Conservation (phyloP, 306 rosid genomes). For the Quercus suber region DNA sequence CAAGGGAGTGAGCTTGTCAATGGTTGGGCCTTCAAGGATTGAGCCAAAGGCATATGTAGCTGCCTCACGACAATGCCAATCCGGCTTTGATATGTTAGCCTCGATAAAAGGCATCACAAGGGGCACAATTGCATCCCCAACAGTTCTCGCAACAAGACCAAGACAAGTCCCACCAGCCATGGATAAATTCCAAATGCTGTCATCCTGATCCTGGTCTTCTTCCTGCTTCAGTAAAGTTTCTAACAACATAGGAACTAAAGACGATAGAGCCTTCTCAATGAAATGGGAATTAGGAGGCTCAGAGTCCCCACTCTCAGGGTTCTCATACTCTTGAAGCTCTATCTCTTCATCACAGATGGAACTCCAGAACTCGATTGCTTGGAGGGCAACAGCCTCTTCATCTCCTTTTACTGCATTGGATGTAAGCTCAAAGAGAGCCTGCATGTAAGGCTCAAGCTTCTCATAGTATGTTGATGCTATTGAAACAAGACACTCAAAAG, state of each 20-base stretch:
- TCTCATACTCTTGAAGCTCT: constrained; percentile 33
- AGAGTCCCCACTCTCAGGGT: constrained; percentile 22
- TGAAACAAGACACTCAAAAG: constrained; percentile 42
- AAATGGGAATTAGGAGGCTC: constrained; percentile 22
- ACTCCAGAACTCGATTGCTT: constrained; percentile 46
- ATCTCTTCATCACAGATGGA: constrained; percentile 39
- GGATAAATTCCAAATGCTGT: constrained; percentile 31
- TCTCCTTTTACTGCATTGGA: constrained; percentile 37
- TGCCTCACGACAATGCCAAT: constrained; percentile 41
- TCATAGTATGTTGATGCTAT: constrained; percentile 38
- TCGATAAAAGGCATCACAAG: constrained; percentile 43
- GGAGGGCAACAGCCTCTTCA: constrained; percentile 32
- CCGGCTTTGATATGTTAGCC: constrained; percentile 31
- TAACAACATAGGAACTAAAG: constrained; percentile 35
- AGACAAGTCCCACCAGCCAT: constrained; percentile 46
- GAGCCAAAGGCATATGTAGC: constrained; percentile 40
- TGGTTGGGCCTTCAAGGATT: constrained; percentile 33
- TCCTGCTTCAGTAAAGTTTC: constrained; percentile 39
- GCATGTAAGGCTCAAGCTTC: constrained; percentile 34
- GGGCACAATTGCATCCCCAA: constrained; percentile 30
- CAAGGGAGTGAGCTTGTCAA: constrained; percentile 21
- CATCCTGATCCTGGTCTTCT: constrained; percentile 37
- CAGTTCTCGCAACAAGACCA: constrained; percentile 34
- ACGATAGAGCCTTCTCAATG: constrained; percentile 28
- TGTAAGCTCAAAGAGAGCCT: constrained; percentile 34